Conservation (phyloP, 495 filamentous ascomycete genomes). For the Daldinia decipiens region DNA sequence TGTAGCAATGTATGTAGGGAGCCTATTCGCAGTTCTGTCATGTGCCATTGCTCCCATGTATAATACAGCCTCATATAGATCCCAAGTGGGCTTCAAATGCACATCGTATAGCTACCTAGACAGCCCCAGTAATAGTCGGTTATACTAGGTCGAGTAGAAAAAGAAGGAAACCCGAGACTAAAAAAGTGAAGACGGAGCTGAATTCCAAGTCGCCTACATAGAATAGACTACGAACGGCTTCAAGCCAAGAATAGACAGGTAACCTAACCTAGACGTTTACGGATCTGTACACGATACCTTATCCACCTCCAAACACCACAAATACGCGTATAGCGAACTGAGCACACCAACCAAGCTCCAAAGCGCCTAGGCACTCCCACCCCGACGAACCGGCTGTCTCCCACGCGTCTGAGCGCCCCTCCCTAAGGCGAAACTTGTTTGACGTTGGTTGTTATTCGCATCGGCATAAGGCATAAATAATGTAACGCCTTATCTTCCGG, state of each 20-base stretch:
- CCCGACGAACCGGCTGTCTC: constrained; percentile 13
- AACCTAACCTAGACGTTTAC: background rate
- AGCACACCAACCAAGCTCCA: constrained; percentile 6
- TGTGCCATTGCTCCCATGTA: constrained; percentile 14
- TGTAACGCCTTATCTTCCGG: constrained; percentile 6
- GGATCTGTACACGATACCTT: too few relatives aligned
- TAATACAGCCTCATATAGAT: constrained; percentile 21
- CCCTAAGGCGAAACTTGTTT: constrained; percentile 15
- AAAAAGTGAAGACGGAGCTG: background rate
- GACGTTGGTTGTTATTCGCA: constrained; percentile 9
- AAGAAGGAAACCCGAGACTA: background rate
- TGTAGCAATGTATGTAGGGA: background rate
- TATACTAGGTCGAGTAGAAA: background rate
- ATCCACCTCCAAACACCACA: background rate
- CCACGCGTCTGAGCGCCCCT: constrained; percentile 27
- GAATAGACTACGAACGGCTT: background rate
- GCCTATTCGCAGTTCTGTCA: constrained; percentile 4
- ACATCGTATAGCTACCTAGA: constrained; percentile 10
- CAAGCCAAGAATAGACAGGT: background rate
- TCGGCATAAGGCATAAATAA: constrained; percentile 15
- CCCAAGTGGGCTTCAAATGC: constrained; percentile 13
- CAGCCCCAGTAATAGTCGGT: background rate
- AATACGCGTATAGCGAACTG: background rate
- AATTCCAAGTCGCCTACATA: background rate
- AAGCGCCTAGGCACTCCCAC: constrained; percentile 2